Conservation (phyloP, 2,329 filamentous ascomycete genomes). For the Colletotrichum horii region DNA sequence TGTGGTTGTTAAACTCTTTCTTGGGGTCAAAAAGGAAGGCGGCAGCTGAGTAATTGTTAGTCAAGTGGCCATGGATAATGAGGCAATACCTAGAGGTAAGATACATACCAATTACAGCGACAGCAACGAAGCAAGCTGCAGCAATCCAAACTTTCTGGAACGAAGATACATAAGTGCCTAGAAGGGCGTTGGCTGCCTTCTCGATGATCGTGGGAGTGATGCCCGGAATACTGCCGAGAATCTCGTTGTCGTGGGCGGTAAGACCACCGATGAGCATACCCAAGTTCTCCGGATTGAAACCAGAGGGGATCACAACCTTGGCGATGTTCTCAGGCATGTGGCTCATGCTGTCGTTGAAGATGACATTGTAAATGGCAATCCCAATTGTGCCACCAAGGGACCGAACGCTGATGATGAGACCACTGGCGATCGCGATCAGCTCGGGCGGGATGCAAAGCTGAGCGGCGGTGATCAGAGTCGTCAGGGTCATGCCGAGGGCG, state of each 20-base stretch:
- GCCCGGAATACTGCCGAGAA: constrained; percentile 30
- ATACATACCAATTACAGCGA: constrained; percentile 31
- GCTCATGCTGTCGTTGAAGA: constrained; percentile 32
- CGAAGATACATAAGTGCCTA: constrained; percentile 30
- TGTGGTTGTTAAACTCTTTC: constrained; percentile 41
- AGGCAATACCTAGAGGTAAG: background rate
- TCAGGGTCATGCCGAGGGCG: constrained; percentile 38
- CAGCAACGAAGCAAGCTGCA: constrained; percentile 29
- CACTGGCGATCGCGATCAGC: constrained; percentile 40
- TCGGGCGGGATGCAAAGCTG: constrained; percentile 42
- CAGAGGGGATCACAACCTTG: constrained; percentile 31
- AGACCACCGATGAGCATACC: constrained; percentile 31
- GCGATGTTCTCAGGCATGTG: constrained; percentile 35
- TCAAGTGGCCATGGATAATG: background rate
- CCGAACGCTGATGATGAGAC: constrained; percentile 41
- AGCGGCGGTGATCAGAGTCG: constrained; percentile 38
- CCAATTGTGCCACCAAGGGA: constrained; percentile 43
- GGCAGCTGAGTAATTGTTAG: background rate
- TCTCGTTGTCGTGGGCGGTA: constrained; percentile 27
- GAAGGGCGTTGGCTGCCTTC: constrained; percentile 27
- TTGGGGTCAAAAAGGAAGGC: constrained; percentile 32
- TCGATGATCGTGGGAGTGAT: constrained; percentile 32
- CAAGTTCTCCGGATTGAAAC: constrained; percentile 27
- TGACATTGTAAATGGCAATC: constrained; percentile 39
- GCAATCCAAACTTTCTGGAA: constrained; percentile 39